A percentile compares a stretch with the other conserved stretches of the same genome.
Conservation (phyloP, 2,329 filamentous ascomycete species). For the Paracamarosporium sp. region DNA sequence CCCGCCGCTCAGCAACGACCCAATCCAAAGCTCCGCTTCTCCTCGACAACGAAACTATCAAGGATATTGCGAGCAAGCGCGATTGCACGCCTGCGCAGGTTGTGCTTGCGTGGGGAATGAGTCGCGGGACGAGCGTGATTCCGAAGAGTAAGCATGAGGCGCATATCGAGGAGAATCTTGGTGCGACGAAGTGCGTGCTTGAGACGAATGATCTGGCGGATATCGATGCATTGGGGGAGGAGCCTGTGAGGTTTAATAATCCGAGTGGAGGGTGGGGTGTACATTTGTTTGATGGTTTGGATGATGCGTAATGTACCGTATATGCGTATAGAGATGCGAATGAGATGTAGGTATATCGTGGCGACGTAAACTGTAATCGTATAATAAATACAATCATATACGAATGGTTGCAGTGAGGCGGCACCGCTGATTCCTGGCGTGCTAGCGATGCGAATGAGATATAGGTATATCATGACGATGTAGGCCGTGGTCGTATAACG, state of each 20-base stretch:
- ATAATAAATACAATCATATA: too few relatives aligned
- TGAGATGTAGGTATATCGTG: too few relatives aligned
- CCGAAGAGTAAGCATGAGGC: constrained; percentile 44
- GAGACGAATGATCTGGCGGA: constrained; percentile 46
- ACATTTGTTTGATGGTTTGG: constrained; percentile 51
- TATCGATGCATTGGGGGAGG: constrained; percentile 42
- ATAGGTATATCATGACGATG: too few relatives aligned
- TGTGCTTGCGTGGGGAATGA: constrained; percentile 83
- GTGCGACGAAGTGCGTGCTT: constrained; percentile 42
- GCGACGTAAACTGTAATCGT: too few relatives aligned
- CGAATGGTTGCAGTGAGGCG: too few relatives aligned
- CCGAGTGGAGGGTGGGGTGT: constrained; percentile 51
- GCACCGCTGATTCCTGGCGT: too few relatives aligned
- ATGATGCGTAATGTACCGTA: constrained; percentile 37
- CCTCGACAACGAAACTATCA: constrained; percentile 62
- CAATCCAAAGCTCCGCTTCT: constrained; percentile 50
- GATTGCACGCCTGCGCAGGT: constrained; percentile 75
- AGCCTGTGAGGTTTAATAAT: constrained; percentile 49
- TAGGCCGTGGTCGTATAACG: too few relatives aligned
- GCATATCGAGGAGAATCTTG: constrained; percentile 55
- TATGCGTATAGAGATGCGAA: too few relatives aligned
- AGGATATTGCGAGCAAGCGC: constrained; percentile 66
- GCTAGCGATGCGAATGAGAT: too few relatives aligned
- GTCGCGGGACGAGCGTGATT: constrained; percentile 49
- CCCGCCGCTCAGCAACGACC: constrained; percentile 9